Base-by-base conservation (phyloP, 2,329 filamentous ascomycete genomes). In the Fusarium chuoi region DNA sequence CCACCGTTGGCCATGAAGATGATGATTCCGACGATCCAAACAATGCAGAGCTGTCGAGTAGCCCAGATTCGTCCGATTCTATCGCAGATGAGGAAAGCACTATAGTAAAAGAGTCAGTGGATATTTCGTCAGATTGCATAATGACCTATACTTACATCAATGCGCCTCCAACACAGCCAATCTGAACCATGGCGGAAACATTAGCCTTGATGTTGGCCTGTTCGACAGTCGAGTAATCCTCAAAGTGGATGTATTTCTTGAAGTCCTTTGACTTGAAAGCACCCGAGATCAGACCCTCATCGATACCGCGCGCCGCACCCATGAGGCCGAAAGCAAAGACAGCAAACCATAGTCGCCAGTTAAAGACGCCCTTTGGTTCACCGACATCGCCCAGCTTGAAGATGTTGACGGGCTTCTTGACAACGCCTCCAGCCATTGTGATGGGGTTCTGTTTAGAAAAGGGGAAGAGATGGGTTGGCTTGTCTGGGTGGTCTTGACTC, bases 381-480 rank as follows among this genome's bases (percentile, higher is more conserved):
- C 44, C 62, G 8, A 67, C 65, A 18, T 67, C 62, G 36, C 56
- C 36, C 30, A 67, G 62, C 28, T 67, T 67, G 39, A 67, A 67
- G 52, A 67, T 67, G 39, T 67, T 67, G 62, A 67, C 62, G 20
- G 65, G 65, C 33, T 67, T 67, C 62, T 67, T 67, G 11, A 67
- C 60, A 30, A 51, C 51, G 39, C 65, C 64, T 58, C 61, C 62
- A 24, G 65, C 65, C 65, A 67, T 67, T 30, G 17, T 65, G 48
- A 13, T 10, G 30, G 30, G 30, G 11, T 30, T 30, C 28, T 28
- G 28, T 28, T 28, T 7, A 7, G 11, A 30, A 30, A 12, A 30
- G 30, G 18, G 20, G 30, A 45, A n/a, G 24, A 28, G 15, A 33
- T 20, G 28, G 14, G 17, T n/a, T 33, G 20, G 5, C 30, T 51